Evolutionary conservation across 179 eudicot species (phyloP), one percentile per base, ranked within the genome.

Genomic region (Pouteria campechiana): DNA sequence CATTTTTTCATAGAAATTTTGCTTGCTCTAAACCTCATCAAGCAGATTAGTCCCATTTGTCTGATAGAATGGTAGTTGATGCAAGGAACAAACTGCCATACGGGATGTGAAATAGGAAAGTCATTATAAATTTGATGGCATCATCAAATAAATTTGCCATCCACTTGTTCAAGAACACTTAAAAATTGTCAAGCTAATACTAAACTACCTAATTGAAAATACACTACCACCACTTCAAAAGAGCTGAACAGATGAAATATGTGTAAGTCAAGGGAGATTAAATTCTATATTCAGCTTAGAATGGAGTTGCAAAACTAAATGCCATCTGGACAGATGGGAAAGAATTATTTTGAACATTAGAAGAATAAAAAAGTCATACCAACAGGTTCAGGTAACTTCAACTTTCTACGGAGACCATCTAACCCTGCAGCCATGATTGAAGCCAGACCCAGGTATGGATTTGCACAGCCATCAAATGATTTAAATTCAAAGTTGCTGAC

Each of bases 401-500:
- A 74, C 44, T 83, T 80, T 28, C 37, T 74, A 14, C 94, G 79
- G 9, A 92, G 69, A 51, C 96, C 99, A 65, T 92, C 96, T 25
- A 92, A 72, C 27, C 99, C 99, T 4, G 94, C 80, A 58, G 86
- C 86, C 46, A 87, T 65, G 30, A 92, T 73, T 44, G 94, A 64
- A 65, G 99, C 94, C 45, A 92, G 48, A 44, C 88, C 99, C 54
- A 92, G 46, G 56, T 73, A 47, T 31, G 96, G 94, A 75, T 92
- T 92, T 37, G 99, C 83, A 62, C 94, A 82, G 14, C 93, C 99
- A 65, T 92, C 99, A 59, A 88, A 78, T 16, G 81, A 66, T 69
- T 83, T 92, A 30, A 92, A 75, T 71, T 92, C 99, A 50, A 92
- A 92, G 65, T 92, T 87, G 93, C 96, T 92, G 25, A 92, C 94